phyloP scores from a whole-genome alignment of 2,329 filamentous ascomycete species.

The Hypoxylon sp. region DNA sequence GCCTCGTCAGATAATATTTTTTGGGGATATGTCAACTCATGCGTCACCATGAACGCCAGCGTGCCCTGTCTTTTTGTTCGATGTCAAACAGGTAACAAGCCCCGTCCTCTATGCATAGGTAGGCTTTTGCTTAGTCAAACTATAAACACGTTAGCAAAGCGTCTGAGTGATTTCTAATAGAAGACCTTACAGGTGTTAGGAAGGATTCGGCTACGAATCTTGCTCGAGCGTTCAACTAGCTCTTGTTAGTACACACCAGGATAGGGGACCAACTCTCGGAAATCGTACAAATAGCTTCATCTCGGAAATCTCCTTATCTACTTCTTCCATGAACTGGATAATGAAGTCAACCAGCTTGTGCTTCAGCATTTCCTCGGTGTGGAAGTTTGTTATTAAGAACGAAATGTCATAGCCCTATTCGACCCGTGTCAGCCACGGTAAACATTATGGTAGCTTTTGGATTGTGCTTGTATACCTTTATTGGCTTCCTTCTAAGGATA shows the following conservation, averaged over 20 bases:
- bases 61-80: constrained; percentile 13
- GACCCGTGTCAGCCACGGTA: constrained; percentile 16
- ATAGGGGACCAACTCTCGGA: not conserved
- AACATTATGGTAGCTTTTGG: not conserved
- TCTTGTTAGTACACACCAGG: constrained; percentile 52
- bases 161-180: not conserved
- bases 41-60: constrained; percentile 26
- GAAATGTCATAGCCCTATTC: constrained; percentile 92
- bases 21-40: constrained; percentile 33
- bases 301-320: constrained; percentile 99
- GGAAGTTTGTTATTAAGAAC: constrained; percentile 98
- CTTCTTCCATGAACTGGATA: constrained; percentile 99
- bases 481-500: constrained; percentile 92
- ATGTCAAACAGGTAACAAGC: constrained; percentile 2
- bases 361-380: constrained; percentile 98
- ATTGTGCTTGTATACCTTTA: constrained; percentile 74
- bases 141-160: constrained; percentile 24
- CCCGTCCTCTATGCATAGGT: not conserved
- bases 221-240: constrained; percentile 91
- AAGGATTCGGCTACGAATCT: constrained; percentile 99
- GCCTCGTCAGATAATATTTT: constrained; percentile 13
- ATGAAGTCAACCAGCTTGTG: constrained; percentile 99
- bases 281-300: constrained; percentile 98
- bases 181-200: constrained; percentile 82
- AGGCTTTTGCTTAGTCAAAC: constrained; percentile 42